phyloP scores from a whole-genome alignment of 2,329 filamentous ascomycete species.

The Rhynchosporium agropyri region DNA sequence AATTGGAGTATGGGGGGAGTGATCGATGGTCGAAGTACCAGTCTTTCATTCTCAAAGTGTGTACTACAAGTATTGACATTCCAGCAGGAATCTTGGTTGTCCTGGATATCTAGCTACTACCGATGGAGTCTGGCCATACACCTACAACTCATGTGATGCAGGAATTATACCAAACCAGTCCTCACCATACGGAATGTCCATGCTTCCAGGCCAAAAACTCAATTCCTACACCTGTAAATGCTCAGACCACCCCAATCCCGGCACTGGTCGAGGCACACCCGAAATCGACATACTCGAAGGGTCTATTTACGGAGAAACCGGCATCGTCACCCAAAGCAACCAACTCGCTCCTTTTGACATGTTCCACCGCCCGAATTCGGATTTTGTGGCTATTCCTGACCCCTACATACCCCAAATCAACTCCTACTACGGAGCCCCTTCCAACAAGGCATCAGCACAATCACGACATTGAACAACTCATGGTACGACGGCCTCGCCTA shows the following conservation, averaged over 20 bases:
- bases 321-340: slow-evolving; percentile 44
- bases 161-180: slow-evolving; percentile 74
- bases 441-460: slow-evolving; percentile 58
- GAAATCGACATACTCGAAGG: slow-evolving; percentile 74
- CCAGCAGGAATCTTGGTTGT: slow-evolving; percentile 49
- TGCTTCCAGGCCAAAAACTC: slow-evolving; percentile 68
- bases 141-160: slow-evolving; percentile 56
- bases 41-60: neutral
- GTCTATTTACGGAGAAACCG: slow-evolving; percentile 47
- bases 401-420: slow-evolving; percentile 53
- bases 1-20: slow-evolving; percentile 53
- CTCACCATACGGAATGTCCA: slow-evolving; percentile 64
- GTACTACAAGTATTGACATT: neutral
- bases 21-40: neutral
- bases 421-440: slow-evolving; percentile 54
- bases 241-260: slow-evolving; percentile 66
- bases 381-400: slow-evolving; percentile 55
- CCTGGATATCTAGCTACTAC: slow-evolving; percentile 55
- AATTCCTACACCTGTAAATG: slow-evolving; percentile 66
- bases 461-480: slow-evolving; percentile 55
- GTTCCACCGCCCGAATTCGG: slow-evolving; percentile 55
- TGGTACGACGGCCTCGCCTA: slow-evolving; percentile 58
- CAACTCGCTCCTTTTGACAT: slow-evolving; percentile 46
- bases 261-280: slow-evolving; percentile 65
- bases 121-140: slow-evolving; percentile 58